These are phyloP conservation scores for Penicillium psychrosexuale DNA, from an alignment of 2,329 filamentous ascomycete genomes.

Conservation along the genomic window DNA sequence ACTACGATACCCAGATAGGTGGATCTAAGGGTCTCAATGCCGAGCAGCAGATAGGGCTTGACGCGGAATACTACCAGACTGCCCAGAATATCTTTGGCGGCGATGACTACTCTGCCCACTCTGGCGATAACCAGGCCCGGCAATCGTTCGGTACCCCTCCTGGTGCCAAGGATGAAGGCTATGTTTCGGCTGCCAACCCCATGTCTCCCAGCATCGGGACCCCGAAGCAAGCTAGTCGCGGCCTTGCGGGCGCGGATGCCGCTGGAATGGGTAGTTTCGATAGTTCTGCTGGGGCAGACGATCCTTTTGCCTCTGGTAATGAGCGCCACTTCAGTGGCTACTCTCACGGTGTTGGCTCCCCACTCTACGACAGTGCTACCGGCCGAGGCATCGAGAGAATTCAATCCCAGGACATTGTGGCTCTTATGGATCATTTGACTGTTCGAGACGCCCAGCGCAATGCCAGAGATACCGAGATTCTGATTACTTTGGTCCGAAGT, in stretches of 20 bases:
- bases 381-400: slow-evolving; percentile 87
- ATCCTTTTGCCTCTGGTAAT: slow-evolving; percentile 62
- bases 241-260: slow-evolving; percentile 54
- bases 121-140: slow-evolving; percentile 35
- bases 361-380: slow-evolving; percentile 84
- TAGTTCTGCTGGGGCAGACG: slow-evolving; percentile 51
- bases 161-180: slow-evolving; percentile 80
- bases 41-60: slow-evolving; percentile 55
- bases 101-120: slow-evolving; percentile 38
- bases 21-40: slow-evolving; percentile 55
- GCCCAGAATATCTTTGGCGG: slow-evolving; percentile 35
- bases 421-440: slow-evolving; percentile 97
- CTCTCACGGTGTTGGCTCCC: slow-evolving; percentile 86
- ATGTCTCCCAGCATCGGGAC: slow-evolving; percentile 50
- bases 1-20: slow-evolving; percentile 35
- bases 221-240: slow-evolving; percentile 46
- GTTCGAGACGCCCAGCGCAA: slow-evolving; percentile 95
- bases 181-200: slow-evolving; percentile 72
- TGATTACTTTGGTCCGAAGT: slow-evolving; percentile 88
- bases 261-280: slow-evolving; percentile 51
- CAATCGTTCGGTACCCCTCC: slow-evolving; percentile 51
- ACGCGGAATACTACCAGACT: slow-evolving; percentile 63
- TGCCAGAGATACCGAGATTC: slow-evolving; percentile 91
- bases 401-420: slow-evolving; percentile 93
- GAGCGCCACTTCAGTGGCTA: slow-evolving; percentile 76